Conservation (phyloP, 2,329 filamentous ascomycete species). For the Penicillium fuscoglaucum region DNA sequence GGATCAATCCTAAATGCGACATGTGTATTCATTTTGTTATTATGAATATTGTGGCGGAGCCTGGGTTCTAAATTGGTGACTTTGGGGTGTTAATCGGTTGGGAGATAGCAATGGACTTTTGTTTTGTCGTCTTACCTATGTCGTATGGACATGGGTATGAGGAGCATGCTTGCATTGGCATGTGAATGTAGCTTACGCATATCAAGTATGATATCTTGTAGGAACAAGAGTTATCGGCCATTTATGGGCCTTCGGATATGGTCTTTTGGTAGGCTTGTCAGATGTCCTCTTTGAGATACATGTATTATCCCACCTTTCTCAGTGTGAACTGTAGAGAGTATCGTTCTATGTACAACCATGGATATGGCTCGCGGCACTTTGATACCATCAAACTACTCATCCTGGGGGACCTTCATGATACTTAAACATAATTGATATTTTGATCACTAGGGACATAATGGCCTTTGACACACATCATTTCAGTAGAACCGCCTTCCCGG, state of each 20-base stretch:
- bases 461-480: neutral
- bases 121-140: no score
- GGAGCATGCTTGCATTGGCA: neutral
- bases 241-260: neutral
- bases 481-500: slow-evolving; percentile 28
- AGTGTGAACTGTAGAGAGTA: no score
- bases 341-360: no score
- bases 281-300: neutral
- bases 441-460: no score
- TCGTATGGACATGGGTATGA: no score
- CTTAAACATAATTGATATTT: neutral
- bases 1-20: neutral
- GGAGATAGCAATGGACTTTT: neutral
- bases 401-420: neutral
- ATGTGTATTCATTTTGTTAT: slow-evolving; percentile 1
- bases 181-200: neutral
- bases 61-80: neutral
- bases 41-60: neutral
- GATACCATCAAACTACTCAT: neutral
- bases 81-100: neutral
- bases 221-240: neutral
- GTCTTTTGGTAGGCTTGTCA: neutral
- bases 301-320: neutral
- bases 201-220: neutral
- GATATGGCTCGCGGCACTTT: neutral